Base-by-base conservation (phyloP, 208 protist species). In the Acanthamoeba triangularis region DNA sequence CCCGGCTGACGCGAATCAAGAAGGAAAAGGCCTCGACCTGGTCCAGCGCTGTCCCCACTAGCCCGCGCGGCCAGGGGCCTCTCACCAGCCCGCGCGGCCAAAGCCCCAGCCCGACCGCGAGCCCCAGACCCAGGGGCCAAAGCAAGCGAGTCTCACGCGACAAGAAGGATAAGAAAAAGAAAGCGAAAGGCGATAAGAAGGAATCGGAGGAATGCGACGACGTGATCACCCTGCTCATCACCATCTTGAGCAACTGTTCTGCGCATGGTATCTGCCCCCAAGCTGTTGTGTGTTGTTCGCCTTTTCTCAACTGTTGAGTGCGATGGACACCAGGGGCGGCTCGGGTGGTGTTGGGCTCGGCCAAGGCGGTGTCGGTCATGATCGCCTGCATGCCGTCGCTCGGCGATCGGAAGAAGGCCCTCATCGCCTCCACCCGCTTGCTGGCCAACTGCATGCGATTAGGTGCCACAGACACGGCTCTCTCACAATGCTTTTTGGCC, bases 81-180 rank as follows among this genome's bases (percentile, higher is more conserved):
- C 28, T 76, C 67, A 20, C 33, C 13, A 76, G 25, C 20, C 67
- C 67, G 33, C 67, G 67, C 7, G 59, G 8, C 4, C 59, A 65
- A 20, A 65, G 20, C 25, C 59, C 37, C 6, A 52, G 33, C 30
- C 72, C 41, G 20, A 72, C 25, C 25, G n/a, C 65, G 65, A 72
- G 65, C 4, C 30, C 65, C 7, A 33, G 65, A 14, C 10, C 65
- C n/a, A 33, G 80, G 3, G 33, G 80, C 30, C 44, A 88, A 6
- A 37, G 52, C 80, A 88, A 88, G 30, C 80, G 44, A n/a, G 28
- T 20, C 18, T 63, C 80, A 30, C 18, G 80, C 13, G 80, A 80
- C 14, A 80, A 88, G 80, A 54, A 54, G 80, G 80, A 56, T 2
- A 88, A 88, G 52, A 88, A 63, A 88, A 88, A 63, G 47, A 63